Evolutionary conservation across 2,329 filamentous ascomycete species (phyloP).

Genomic region (Scopulariopsis brevicaulis): DNA sequence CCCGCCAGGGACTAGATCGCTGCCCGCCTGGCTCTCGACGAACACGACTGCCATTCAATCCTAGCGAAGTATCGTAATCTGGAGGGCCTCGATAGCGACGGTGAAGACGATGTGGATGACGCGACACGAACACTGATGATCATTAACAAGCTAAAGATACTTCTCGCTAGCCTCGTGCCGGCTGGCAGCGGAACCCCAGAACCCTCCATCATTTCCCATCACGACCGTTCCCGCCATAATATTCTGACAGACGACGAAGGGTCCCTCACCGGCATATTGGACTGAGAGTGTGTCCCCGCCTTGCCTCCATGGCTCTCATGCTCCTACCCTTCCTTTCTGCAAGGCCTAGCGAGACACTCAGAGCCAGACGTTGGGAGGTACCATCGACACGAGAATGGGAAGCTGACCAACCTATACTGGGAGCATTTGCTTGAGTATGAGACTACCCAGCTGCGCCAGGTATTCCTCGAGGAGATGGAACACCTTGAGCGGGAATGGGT

Average conservation of each 20-base stretch:
- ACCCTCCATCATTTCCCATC: constrained; percentile 19
- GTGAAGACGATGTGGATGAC: not conserved
- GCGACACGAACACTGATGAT: not conserved
- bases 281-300: constrained; percentile 30
- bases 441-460: constrained; percentile 20
- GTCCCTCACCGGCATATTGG: constrained; percentile 22
- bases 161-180: constrained; percentile 21
- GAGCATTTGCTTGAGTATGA: constrained; percentile 27
- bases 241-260: constrained; percentile 25
- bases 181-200: constrained; percentile 11
- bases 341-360: constrained; percentile 13
- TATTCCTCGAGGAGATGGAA: constrained; percentile 19
- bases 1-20: constrained; percentile 24
- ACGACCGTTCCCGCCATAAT: constrained; percentile 24
- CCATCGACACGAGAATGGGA: constrained; percentile 15
- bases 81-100: not conserved
- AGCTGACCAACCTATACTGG: constrained; percentile 24
- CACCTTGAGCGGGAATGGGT: constrained; percentile 19
- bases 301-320: constrained; percentile 25
- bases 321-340: constrained; percentile 21
- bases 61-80: not conserved
- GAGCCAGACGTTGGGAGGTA: constrained; percentile 16
- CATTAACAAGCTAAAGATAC: constrained; percentile 12
- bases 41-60: not conserved
- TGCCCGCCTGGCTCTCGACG: constrained; percentile 3